phyloP scores from a whole-genome alignment of 1,284 basidiomycete genomes.

The Gomphus bonarii region DNA sequence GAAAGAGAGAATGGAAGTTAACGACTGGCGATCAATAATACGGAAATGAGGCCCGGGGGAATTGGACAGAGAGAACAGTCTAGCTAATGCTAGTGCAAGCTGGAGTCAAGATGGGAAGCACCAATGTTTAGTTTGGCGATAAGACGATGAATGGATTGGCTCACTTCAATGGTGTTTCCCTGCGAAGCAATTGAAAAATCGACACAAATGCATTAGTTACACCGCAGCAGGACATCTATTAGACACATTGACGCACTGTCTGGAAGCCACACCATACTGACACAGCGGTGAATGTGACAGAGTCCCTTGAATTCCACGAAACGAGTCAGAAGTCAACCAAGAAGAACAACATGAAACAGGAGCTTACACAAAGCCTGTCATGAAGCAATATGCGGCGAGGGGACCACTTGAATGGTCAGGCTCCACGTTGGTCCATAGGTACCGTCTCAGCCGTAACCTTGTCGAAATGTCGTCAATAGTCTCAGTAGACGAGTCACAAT shows the following conservation, averaged over 20 bases:
- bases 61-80: slow-evolving; percentile 40
- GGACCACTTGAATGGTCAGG: slow-evolving; percentile 44
- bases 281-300: slow-evolving; percentile 69
- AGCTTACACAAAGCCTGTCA: slow-evolving; percentile 75
- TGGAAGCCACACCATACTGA: slow-evolving; percentile 87
- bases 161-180: slow-evolving; percentile 10
- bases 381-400: slow-evolving; percentile 70
- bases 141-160: background rate
- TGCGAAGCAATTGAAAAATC: background rate
- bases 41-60: slow-evolving; percentile 46
- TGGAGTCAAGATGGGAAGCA: slow-evolving; percentile 23
- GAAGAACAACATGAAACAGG: background rate
- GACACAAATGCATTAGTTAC: slow-evolving; percentile 15
- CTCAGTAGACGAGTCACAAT: background rate
- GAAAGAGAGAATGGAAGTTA: slow-evolving; percentile 69
- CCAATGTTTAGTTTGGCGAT: background rate
- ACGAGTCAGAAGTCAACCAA: background rate
- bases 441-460: slow-evolving; percentile 11
- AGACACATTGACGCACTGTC: slow-evolving; percentile 23
- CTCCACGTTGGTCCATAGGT: slow-evolving; percentile 49
- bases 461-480: background rate
- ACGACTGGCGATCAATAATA: slow-evolving; percentile 71
- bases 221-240: background rate
- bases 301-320: slow-evolving; percentile 34
- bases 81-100: slow-evolving; percentile 50